Percentiles rank a stretch among this genome's conserved stretches.
Conservation (phyloP, 176 grass and related monocot species). For the Hordeum marinum region DNA sequence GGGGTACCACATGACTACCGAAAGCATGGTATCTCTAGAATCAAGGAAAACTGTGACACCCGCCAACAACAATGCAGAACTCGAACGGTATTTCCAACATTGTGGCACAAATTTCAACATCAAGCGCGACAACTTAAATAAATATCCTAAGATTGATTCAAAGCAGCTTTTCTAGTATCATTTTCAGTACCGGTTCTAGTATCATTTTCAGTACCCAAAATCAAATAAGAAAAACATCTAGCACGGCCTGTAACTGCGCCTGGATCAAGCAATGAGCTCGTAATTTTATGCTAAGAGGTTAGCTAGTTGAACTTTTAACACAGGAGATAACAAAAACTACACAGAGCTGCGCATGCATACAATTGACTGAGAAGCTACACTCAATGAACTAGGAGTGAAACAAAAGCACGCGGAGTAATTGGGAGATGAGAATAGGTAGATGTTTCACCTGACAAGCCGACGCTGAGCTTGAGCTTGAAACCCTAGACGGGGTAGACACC, state of each 20-base stretch:
- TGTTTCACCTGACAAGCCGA: conserved; percentile 36
- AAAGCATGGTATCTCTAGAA: not conserved
- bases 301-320: not conserved
- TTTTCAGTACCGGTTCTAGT: not conserved
- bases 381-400: not conserved
- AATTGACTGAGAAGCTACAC: not conserved
- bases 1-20: not conserved
- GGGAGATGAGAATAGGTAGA: not conserved
- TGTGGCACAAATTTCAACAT: not conserved
- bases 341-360: not conserved
- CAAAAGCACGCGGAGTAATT: not conserved
- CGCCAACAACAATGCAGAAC: not conserved
- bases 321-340: not conserved
- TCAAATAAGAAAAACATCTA: not conserved
- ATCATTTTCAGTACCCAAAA: not conserved
- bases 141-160: not conserved
- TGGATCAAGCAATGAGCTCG: not conserved
- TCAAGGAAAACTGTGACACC: not conserved
- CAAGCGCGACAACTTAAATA: not conserved
- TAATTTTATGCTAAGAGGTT: conserved; percentile 45
- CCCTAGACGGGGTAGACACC: conserved; percentile 23
- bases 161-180: not conserved
- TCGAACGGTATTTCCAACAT: not conserved
- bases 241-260: not conserved
- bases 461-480: conserved; percentile 9